Percentiles rank a stretch among this genome's conserved stretches.
These are phyloP conservation scores for Funneliformis mosseae DNA, from an alignment of 192 early-diverging fungal species.

Conservation along the genomic window DNA sequence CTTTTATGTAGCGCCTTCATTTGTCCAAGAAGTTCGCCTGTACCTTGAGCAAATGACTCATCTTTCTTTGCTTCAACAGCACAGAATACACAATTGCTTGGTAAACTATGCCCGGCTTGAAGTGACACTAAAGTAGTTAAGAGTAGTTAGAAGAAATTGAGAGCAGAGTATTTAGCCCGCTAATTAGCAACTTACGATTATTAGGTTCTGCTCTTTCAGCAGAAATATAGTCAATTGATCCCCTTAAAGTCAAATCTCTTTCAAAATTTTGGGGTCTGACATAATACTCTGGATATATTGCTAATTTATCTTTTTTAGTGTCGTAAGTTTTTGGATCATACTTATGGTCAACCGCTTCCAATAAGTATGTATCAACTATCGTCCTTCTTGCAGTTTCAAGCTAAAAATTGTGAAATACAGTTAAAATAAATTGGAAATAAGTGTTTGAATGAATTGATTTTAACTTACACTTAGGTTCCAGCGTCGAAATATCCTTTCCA, in stretches of 20 bases:
- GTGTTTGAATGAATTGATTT: too few relatives aligned
- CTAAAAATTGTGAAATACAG: too few relatives aligned
- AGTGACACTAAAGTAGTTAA: slow-evolving; percentile 19
- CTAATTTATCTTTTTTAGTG: neutral
- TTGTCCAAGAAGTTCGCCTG: slow-evolving; percentile 9
- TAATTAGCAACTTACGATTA: slow-evolving; percentile 16
- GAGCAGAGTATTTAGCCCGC: neutral
- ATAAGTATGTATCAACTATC: slow-evolving; percentile 16
- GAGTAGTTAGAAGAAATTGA: slow-evolving; percentile 19
- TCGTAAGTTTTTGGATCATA: slow-evolving; percentile 17
- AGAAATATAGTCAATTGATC: slow-evolving; percentile 5
- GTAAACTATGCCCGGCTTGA: neutral
- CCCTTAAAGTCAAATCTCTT: slow-evolving; percentile 3
- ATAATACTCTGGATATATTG: slow-evolving; percentile 14
- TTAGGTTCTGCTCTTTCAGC: slow-evolving; percentile 3
- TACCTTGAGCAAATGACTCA: slow-evolving; percentile 7
- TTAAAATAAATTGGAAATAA: too few relatives aligned
- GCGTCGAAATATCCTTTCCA: slow-evolving; percentile 13
- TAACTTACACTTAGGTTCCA: slow-evolving; percentile 16
- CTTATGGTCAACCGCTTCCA: slow-evolving; percentile 14
- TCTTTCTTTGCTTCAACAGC: too few relatives aligned
- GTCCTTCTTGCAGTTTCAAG: neutral
- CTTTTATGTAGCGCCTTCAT: slow-evolving; percentile 11
- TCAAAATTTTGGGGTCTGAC: neutral
- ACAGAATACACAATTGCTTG: neutral